Percentiles rank a stretch among this genome's conserved stretches.
These are phyloP conservation scores for Hypsizygus marmoreus DNA, from an alignment of 768 basidiomycete genomes.

Conservation along the genomic window DNA sequence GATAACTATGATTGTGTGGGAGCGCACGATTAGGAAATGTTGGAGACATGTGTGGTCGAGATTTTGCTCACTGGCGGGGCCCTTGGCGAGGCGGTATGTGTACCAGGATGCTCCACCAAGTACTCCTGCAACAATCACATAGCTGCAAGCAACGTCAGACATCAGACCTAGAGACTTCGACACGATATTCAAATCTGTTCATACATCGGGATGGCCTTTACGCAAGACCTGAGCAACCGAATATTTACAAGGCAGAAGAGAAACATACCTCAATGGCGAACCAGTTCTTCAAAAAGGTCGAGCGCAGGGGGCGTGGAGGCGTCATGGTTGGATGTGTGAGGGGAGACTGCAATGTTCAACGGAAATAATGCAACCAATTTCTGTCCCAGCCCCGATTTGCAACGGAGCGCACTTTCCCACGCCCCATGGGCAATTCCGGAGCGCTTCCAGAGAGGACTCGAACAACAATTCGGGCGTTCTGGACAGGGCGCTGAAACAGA, in stretches of 20 bases:
- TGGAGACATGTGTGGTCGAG: not conserved
- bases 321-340: conserved; percentile 14
- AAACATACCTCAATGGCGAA: conserved; percentile 67
- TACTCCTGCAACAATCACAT: conserved; percentile 54
- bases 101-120: conserved; percentile 68
- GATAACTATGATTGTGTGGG: conserved; percentile 36
- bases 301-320: conserved; percentile 32
- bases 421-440: conserved; percentile 37
- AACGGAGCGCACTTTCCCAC: conserved; percentile 30
- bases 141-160: conserved; percentile 30
- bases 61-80: conserved; percentile 48
- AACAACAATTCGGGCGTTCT: conserved; percentile 4
- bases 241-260: too few species aligned
- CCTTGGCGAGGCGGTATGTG: conserved; percentile 61
- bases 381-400: conserved; percentile 3
- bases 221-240: conserved; percentile 6
- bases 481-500: not conserved
- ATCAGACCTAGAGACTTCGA: conserved; percentile 11
- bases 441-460: too few species aligned
- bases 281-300: conserved; percentile 62
- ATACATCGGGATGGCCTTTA: conserved; percentile 56
- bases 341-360: conserved; percentile 6
- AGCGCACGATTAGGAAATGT: not conserved
- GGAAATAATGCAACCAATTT: too few species aligned
- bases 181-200: conserved; percentile 11